A percentile compares a stretch with the other conserved stretches of the same genome.
phyloP scores from a whole-genome alignment of 2,329 filamentous ascomycete species.

The Aspergillus sp. region DNA sequence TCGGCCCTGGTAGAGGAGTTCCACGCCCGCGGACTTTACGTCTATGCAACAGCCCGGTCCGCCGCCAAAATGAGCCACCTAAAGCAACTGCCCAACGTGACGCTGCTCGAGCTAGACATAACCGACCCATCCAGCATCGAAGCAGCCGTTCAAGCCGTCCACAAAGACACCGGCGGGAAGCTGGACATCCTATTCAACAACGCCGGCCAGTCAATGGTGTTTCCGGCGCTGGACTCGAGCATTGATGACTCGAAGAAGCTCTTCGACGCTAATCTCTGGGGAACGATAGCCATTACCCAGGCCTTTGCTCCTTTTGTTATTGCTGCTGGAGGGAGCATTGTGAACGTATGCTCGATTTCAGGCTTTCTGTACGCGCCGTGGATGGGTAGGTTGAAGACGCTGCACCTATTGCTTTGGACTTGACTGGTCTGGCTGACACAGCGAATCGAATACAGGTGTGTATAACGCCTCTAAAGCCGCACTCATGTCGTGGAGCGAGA shows the following conservation, averaged over 20 bases:
- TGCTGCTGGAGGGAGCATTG: constrained; percentile 10
- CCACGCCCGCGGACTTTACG: constrained; percentile 21
- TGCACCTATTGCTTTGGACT: too few relatives aligned
- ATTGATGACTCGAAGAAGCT: constrained; percentile 20
- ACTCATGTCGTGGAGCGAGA: constrained; percentile 10
- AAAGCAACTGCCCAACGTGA: constrained; percentile 13
- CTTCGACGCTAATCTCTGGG: constrained; percentile 13
- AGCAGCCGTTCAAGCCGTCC: constrained; percentile 13
- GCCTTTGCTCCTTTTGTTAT: constrained; percentile 20
- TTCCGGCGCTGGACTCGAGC: constrained; percentile 30
- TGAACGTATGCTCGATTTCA: constrained; percentile 14
- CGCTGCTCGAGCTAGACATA: constrained; percentile 22
- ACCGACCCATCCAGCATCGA: constrained; percentile 15
- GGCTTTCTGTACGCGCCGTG: constrained; percentile 18
- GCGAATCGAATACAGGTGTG: too few relatives aligned
- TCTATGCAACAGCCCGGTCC: constrained; percentile 31
- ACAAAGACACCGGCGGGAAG: constrained; percentile 18
- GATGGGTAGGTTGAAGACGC: constrained; percentile 22
- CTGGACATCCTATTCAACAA: constrained; percentile 36
- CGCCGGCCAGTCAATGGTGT: constrained; percentile 24
- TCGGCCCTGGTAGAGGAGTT: constrained; percentile 27
- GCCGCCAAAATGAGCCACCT: constrained; percentile 18
- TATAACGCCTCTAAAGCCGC: constrained; percentile 19
- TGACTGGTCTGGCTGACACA: background rate
- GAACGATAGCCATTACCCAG: constrained; percentile 7